Conservation (phyloP, 495 filamentous ascomycete genomes). For the Penicillium chermesinum region DNA sequence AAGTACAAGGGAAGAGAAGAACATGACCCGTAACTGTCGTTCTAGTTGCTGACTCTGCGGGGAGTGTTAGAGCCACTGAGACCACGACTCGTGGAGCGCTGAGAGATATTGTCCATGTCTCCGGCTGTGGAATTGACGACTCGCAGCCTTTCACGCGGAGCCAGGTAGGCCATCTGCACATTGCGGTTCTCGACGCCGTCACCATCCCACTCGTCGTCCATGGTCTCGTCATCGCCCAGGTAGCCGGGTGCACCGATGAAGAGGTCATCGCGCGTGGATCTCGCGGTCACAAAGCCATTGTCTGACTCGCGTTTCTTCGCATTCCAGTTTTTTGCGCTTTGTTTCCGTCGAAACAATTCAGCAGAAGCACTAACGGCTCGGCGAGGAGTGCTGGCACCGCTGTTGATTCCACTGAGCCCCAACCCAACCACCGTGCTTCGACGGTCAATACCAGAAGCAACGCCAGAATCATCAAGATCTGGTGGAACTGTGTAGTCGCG, state of each 20-base stretch:
- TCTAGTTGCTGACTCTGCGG: slow-evolving; percentile 13
- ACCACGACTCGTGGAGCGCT: slow-evolving; percentile 26
- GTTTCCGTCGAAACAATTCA: slow-evolving; percentile 54
- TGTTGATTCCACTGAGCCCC: not conserved
- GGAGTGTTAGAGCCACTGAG: slow-evolving; percentile 7
- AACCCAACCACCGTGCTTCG: slow-evolving; percentile 27
- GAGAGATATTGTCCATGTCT: slow-evolving; percentile 33
- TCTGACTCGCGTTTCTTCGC: slow-evolving; percentile 32
- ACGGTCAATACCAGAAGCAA: slow-evolving; percentile 34
- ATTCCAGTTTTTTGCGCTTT: slow-evolving; percentile 55
- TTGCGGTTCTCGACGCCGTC: slow-evolving; percentile 75
- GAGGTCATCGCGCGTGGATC: slow-evolving; percentile 29
- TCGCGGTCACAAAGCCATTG: slow-evolving; percentile 9
- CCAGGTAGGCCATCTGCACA: slow-evolving; percentile 92
- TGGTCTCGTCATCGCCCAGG: slow-evolving; percentile 20
- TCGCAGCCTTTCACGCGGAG: slow-evolving; percentile 75
- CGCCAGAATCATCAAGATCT: slow-evolving; percentile 12
- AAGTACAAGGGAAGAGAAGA: slow-evolving; percentile 6
- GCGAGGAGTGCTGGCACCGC: slow-evolving; percentile 31
- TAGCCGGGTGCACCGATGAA: slow-evolving; percentile 25
- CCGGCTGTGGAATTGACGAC: slow-evolving; percentile 67
- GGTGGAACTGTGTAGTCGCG: slow-evolving; percentile 21
- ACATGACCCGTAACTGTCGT: not conserved
- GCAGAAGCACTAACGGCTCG: slow-evolving; percentile 56
- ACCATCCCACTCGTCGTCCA: slow-evolving; percentile 68